Percentiles rank a stretch among this genome's conserved stretches.
Evolutionary conservation across 2,329 filamentous ascomycete species (phyloP).

Genomic region (Orbilia quercus): DNA sequence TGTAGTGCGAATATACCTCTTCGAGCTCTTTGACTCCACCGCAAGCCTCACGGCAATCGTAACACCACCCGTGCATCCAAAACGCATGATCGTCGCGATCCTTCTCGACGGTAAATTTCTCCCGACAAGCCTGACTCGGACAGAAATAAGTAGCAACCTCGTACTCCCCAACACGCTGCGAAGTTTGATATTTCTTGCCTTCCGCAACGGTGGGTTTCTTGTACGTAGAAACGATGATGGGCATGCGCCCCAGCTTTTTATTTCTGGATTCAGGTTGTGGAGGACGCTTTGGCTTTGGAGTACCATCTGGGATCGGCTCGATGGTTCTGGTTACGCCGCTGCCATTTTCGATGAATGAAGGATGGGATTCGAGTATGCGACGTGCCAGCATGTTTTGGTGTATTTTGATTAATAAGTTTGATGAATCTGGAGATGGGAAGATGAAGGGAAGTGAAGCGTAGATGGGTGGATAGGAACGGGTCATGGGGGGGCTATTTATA

Average conservation of each 20-base stretch:
- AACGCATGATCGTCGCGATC: slow-evolving; percentile 44
- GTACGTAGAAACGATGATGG: slow-evolving; percentile 8
- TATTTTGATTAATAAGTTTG: no score
- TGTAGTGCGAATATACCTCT: slow-evolving; percentile 2
- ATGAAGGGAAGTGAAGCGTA: no score
- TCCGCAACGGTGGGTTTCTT: not conserved
- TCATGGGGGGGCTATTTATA: no score
- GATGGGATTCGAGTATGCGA: no score
- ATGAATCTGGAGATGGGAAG: no score
- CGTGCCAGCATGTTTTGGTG: no score
- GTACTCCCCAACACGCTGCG: not conserved
- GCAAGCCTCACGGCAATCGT: slow-evolving; percentile 11
- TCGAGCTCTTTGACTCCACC: slow-evolving; percentile 2
- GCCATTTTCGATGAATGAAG: no score
- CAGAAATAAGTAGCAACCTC: slow-evolving; percentile 15
- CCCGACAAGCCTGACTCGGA: not conserved
- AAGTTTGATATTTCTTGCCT: not conserved
- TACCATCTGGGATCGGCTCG: no score
- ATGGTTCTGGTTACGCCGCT: no score
- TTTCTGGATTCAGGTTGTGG: slow-evolving; percentile 13
- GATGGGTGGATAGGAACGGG: no score
- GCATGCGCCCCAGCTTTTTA: slow-evolving; percentile 28
- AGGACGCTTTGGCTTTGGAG: not conserved
- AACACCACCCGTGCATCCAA: slow-evolving; percentile 46
- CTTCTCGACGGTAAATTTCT: slow-evolving; percentile 26